phyloP scores from a whole-genome alignment of 176 grass and related monocot genomes.

The Musa beccarii region DNA sequence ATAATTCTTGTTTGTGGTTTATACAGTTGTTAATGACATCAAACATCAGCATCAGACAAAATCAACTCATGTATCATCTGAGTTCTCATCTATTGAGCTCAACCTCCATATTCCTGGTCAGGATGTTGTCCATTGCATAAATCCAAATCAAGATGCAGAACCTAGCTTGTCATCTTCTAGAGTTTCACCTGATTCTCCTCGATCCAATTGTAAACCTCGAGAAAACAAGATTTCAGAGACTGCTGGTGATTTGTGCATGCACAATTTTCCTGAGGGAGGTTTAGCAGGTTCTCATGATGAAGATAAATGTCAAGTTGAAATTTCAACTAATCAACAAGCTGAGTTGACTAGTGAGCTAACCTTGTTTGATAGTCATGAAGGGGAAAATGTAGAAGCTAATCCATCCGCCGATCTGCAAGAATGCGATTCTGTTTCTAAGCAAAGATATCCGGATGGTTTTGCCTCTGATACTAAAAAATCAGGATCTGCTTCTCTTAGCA shows the following conservation, averaged over 20 bases:
- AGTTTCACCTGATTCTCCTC: slow-evolving; percentile 21
- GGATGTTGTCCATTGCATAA: slow-evolving; percentile 13
- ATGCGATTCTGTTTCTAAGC: background rate
- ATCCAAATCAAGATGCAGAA: slow-evolving; percentile 13
- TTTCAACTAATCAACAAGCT: background rate
- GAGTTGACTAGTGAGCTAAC: background rate
- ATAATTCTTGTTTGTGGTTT: slow-evolving; percentile 19
- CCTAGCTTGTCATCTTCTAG: background rate
- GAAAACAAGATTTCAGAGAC: slow-evolving; percentile 15
- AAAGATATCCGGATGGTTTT: background rate
- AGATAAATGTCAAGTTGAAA: background rate
- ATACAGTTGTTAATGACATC: slow-evolving; percentile 14
- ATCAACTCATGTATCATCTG: slow-evolving; percentile 17
- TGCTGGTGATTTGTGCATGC: background rate
- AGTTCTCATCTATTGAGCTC: slow-evolving; percentile 14
- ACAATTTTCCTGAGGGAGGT: background rate
- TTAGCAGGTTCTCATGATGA: background rate
- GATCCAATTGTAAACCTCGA: slow-evolving; percentile 20
- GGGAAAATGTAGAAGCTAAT: background rate
- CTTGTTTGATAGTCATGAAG: background rate
- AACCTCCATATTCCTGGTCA: slow-evolving; percentile 16
- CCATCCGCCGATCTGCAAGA: background rate
- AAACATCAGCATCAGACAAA: slow-evolving; percentile 17
- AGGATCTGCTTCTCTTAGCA: background rate
- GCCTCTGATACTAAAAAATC: background rate